phyloP scores from a whole-genome alignment of 257 asterid species.

The Jacaranda copaia region DNA sequence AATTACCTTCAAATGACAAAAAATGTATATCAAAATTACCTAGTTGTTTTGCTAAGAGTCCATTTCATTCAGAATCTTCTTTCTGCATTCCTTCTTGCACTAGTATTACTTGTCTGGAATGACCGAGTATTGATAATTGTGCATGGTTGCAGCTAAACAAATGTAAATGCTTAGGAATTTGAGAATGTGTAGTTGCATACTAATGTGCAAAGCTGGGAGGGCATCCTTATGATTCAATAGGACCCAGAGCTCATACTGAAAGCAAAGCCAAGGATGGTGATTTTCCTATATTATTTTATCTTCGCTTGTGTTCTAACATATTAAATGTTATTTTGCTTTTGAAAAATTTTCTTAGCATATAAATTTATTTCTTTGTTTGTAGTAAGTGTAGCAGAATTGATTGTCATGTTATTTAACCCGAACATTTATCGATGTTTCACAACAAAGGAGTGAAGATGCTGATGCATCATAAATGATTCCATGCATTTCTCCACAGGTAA shows the following conservation, averaged over 20 bases:
- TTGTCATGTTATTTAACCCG: background rate
- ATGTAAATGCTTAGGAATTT: background rate
- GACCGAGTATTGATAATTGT: background rate
- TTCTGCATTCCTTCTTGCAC: background rate
- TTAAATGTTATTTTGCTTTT: background rate
- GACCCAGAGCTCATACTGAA: slow-evolving; percentile 7
- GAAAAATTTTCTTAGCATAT: no score
- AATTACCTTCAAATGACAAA: background rate
- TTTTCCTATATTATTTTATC: background rate
- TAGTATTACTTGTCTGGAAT: background rate
- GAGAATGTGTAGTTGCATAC: slow-evolving; percentile 8
- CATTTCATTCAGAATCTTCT: background rate
- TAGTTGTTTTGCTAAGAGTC: background rate
- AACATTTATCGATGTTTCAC: background rate
- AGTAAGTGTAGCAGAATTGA: background rate
- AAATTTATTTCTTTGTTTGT: background rate
- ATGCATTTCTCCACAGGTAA: no score
- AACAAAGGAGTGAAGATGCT: background rate
- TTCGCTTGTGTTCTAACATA: background rate
- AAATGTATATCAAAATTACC: background rate
- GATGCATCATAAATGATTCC: no score
- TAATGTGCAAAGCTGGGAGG: background rate
- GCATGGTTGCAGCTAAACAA: slow-evolving; percentile 23
- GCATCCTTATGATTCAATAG: background rate
- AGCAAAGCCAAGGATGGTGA: background rate